A percentile compares a stretch with the other conserved stretches of the same genome.
phyloP scores from a whole-genome alignment of 78 protist species.

The Dictyostelium firmibasis region DNA sequence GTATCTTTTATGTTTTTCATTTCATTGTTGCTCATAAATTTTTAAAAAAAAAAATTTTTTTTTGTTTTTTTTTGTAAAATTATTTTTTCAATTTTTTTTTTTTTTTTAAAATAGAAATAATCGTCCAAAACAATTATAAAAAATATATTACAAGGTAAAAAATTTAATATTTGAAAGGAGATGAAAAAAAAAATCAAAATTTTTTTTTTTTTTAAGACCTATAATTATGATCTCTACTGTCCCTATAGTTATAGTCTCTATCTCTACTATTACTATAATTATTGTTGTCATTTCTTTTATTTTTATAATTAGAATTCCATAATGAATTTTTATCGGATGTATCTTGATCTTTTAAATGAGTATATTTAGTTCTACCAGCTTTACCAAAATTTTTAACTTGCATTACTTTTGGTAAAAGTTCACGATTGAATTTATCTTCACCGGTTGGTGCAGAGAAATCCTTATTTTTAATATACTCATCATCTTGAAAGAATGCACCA shows the following conservation, averaged over 20 bases:
- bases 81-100: no score
- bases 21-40: neutral
- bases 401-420: slow-evolving; percentile 58
- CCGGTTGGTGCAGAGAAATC: slow-evolving; percentile 73
- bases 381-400: slow-evolving; percentile 84
- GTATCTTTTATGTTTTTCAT: neutral
- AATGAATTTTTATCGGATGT: slow-evolving; percentile 27
- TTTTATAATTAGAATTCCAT: slow-evolving; percentile 19
- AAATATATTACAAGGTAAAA: no score
- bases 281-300: neutral
- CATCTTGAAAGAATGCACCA: slow-evolving; percentile 86
- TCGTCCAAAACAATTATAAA: no score
- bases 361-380: slow-evolving; percentile 75
- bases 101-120: no score
- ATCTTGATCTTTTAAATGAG: slow-evolving; percentile 82
- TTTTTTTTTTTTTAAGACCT: neutral
- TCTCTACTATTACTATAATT: neutral
- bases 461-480: slow-evolving; percentile 68
- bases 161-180: no score
- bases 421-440: slow-evolving; percentile 63
- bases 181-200: no score
- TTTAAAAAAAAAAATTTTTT: neutral
- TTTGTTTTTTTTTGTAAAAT: no score
- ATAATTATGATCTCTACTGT: neutral
- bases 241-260: neutral